Conservation (phyloP, 768 basidiomycete species). For the Suillus discolor region DNA sequence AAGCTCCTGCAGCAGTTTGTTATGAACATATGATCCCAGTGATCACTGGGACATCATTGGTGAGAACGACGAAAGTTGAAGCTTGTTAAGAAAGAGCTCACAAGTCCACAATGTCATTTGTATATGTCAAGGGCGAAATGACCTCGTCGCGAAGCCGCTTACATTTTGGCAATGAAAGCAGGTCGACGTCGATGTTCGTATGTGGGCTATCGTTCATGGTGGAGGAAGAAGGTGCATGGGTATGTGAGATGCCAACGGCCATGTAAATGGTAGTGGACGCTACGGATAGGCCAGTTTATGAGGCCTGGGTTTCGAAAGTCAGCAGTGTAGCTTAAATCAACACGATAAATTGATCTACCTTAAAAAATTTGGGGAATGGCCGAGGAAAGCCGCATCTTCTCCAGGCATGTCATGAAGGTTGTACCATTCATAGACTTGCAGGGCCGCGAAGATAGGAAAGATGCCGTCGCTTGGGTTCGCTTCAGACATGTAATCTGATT, state of each 20-base stretch:
- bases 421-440: conserved; percentile 11
- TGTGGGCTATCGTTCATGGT: conserved; percentile 28
- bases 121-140: conserved; percentile 58
- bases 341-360: conserved; percentile 20
- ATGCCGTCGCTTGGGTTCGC: conserved; percentile 19
- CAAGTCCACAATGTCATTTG: conserved; percentile 55
- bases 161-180: conserved; percentile 41
- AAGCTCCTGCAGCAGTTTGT: conserved; percentile 47
- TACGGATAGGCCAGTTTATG: background rate
- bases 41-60: conserved; percentile 47
- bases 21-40: conserved; percentile 73
- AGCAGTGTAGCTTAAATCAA: conserved; percentile 6
- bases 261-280: background rate
- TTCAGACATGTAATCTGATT: background rate
- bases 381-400: conserved; percentile 23
- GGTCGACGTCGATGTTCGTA: conserved; percentile 49
- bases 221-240: conserved; percentile 25
- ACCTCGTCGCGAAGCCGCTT: conserved; percentile 50
- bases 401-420: conserved; percentile 9
- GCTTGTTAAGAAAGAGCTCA: conserved; percentile 34
- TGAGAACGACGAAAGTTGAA: conserved; percentile 2
- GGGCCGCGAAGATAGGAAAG: conserved; percentile 22
- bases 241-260: background rate
- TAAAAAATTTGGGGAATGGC: conserved; percentile 20
- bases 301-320: conserved; percentile 4